phyloP scores from a whole-genome alignment of 176 grass and related monocot genomes.

The Musa troglodytarum region DNA sequence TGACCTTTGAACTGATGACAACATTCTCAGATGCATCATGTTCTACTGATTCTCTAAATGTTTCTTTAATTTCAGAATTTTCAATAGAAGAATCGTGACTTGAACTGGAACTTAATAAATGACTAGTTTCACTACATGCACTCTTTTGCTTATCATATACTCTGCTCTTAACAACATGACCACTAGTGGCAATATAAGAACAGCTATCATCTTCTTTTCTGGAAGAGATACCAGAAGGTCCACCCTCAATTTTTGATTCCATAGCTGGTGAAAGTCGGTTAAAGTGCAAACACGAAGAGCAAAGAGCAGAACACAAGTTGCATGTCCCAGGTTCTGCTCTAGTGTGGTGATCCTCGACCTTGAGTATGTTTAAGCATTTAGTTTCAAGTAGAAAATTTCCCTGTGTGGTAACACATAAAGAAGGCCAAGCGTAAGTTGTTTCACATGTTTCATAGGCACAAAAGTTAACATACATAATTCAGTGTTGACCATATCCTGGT shows the following conservation, averaged over 20 bases:
- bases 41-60: background rate
- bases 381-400: constrained; percentile 16
- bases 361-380: constrained; percentile 9
- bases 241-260: constrained; percentile 1
- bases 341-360: constrained; percentile 14
- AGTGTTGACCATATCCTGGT: no score
- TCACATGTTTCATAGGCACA: background rate
- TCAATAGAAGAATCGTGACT: constrained; percentile 4
- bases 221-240: background rate
- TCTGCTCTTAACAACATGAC: background rate
- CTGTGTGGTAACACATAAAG: constrained; percentile 14
- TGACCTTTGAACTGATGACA: background rate
- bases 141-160: no score
- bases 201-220: background rate
- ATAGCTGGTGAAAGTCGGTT: background rate
- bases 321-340: constrained; percentile 22
- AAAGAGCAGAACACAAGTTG: constrained; percentile 38
- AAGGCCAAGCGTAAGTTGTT: constrained; percentile 9
- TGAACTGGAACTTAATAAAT: background rate
- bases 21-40: constrained; percentile 4
- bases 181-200: background rate
- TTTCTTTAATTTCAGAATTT: constrained; percentile 12
- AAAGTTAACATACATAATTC: no score
- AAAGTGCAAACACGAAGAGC: constrained; percentile 29
- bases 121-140: constrained; percentile 4